These are phyloP conservation scores for Escallonia herrerae DNA, from an alignment of 129 eudicot genomes.

Conservation along the genomic window DNA sequence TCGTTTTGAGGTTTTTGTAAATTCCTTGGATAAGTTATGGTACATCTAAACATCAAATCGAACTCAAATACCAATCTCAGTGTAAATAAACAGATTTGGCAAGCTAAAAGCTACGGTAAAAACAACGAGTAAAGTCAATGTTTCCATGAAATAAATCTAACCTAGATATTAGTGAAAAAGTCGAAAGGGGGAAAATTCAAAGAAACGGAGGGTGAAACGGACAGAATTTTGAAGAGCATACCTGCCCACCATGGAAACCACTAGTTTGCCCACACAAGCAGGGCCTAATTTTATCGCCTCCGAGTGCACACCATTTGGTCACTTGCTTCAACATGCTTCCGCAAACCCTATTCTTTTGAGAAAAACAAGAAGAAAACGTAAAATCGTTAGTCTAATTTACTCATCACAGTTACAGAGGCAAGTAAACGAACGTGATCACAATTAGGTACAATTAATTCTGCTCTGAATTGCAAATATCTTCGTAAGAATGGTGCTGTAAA, in stretches of 20 bases:
- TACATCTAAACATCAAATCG: background rate
- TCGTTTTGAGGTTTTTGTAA: too few species aligned
- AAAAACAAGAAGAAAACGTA: too few species aligned
- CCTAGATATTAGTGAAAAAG: background rate
- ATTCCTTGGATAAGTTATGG: too few species aligned
- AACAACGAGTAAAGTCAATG: background rate
- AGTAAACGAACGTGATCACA: too few species aligned
- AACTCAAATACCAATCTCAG: background rate
- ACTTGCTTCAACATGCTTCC: slow-evolving; percentile 35
- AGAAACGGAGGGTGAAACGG: too few species aligned
- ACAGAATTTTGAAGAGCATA: background rate
- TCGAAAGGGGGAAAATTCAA: background rate
- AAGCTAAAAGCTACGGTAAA: background rate
- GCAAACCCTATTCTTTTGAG: background rate
- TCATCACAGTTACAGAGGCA: too few species aligned
- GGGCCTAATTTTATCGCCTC: slow-evolving; percentile 24
- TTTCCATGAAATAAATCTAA: background rate
- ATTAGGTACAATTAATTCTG: too few species aligned
- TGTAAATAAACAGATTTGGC: background rate
- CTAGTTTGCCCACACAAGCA: slow-evolving; percentile 19
- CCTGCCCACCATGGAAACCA: slow-evolving; percentile 37
- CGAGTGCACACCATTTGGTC: slow-evolving; percentile 13
- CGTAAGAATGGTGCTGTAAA: too few species aligned
- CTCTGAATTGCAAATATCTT: too few species aligned
- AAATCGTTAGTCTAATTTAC: too few species aligned